A percentile compares a stretch with the other conserved stretches of the same genome.
phyloP scores from a whole-genome alignment of 2,329 filamentous ascomycete genomes.

The Colletotrichum liaoningense region DNA sequence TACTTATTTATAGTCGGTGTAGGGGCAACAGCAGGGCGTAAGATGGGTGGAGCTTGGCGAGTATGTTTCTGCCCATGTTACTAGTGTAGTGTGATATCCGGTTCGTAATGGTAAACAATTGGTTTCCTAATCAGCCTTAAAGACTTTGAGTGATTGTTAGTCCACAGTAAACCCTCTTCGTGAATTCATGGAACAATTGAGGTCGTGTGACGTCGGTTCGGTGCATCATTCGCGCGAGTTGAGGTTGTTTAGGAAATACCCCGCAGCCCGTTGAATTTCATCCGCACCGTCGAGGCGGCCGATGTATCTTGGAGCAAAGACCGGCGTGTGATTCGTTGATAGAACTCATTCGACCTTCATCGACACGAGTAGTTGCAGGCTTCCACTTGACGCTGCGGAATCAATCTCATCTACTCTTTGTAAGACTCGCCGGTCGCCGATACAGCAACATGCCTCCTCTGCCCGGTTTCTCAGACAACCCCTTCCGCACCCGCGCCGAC shows the following conservation, averaged over 20 bases:
- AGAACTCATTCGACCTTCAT: no score
- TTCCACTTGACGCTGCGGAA: not conserved
- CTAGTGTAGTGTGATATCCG: no score
- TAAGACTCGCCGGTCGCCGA: no score
- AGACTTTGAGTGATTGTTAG: not conserved
- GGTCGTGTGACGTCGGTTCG: not conserved
- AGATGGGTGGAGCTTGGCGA: not conserved
- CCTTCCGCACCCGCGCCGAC: constrained; percentile 44
- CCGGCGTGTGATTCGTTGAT: no score
- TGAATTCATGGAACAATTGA: not conserved
- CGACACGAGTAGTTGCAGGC: no score
- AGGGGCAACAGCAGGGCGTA: no score
- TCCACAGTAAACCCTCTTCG: not conserved
- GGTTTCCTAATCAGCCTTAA: not conserved
- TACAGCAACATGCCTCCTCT: constrained; percentile 39
- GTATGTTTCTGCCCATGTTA: not conserved
- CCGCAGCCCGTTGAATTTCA: constrained; percentile 14
- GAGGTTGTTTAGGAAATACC: not conserved
- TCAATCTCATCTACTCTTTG: not conserved
- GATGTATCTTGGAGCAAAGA: not conserved
- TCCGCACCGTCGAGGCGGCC: not conserved
- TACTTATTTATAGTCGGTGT: no score
- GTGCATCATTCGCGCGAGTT: not conserved
- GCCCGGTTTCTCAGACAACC: constrained; percentile 47
- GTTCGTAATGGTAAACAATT: not conserved